Conservation (phyloP, 2,329 filamentous ascomycete genomes). For the Colletotrichum spaethianum region DNA sequence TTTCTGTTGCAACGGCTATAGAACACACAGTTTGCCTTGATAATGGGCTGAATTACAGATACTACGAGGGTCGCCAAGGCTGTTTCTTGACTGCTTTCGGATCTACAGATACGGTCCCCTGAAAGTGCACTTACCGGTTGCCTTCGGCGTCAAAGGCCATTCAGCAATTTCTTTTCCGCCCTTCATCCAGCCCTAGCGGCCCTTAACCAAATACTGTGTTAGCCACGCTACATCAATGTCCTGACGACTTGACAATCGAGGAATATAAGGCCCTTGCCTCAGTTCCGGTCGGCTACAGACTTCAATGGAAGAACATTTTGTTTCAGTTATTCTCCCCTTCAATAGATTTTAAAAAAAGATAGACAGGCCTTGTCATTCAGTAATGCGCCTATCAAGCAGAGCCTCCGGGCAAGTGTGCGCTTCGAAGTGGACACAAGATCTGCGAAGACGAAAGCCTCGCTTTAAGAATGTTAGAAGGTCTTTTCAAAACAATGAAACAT, state of each 20-base stretch:
- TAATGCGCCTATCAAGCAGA: constrained; percentile 67
- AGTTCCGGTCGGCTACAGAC: constrained; percentile 60
- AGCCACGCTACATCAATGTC: constrained; percentile 63
- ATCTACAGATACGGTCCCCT: constrained; percentile 44
- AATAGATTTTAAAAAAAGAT: constrained; percentile 65
- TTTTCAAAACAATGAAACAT: constrained; percentile 50
- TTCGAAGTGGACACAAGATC: background rate
- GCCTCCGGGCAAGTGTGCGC: constrained; percentile 38
- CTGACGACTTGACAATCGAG: constrained; percentile 60
- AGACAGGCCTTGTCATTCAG: constrained; percentile 62
- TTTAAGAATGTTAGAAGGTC: constrained; percentile 47
- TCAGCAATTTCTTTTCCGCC: constrained; percentile 56
- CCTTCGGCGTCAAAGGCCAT: constrained; percentile 49
- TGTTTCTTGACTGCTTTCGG: constrained; percentile 41
- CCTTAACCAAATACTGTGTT: constrained; percentile 65
- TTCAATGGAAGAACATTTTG: constrained; percentile 72
- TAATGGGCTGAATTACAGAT: constrained; percentile 59
- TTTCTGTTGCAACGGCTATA: constrained; percentile 45
- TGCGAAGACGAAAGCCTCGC: background rate
- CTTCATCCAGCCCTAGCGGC: constrained; percentile 45
- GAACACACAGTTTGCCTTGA: constrained; percentile 58
- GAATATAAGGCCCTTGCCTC: constrained; percentile 68
- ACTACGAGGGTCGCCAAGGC: constrained; percentile 51
- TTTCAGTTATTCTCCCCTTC: constrained; percentile 62
- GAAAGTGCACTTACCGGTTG: constrained; percentile 58